phyloP scores from a whole-genome alignment of 2,329 filamentous ascomycete genomes.

The Sclerotinia nivalis region DNA sequence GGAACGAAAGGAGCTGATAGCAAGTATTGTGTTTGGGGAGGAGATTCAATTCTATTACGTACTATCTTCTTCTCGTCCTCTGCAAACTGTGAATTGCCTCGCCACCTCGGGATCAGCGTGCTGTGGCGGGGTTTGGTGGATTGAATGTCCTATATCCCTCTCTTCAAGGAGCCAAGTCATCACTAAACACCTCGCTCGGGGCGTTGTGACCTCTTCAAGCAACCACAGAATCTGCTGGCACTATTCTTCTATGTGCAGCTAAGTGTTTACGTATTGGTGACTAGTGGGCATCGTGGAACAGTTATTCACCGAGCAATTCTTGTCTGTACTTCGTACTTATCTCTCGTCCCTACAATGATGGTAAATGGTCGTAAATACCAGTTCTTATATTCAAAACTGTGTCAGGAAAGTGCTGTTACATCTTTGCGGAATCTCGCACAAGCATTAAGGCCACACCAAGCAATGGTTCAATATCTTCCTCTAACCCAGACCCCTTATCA shows the following conservation, averaged over 20 bases:
- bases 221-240: not conserved
- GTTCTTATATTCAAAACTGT: too few relatives aligned
- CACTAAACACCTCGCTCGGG: not conserved
- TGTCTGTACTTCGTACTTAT: not conserved
- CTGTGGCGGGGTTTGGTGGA: too few relatives aligned
- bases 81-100: too few relatives aligned
- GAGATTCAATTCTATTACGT: not conserved
- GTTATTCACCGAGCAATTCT: not conserved
- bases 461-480: too few relatives aligned
- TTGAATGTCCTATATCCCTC: not conserved
- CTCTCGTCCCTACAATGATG: not conserved
- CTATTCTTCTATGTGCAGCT: not conserved
- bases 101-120: too few relatives aligned
- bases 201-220: not conserved
- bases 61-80: too few relatives aligned
- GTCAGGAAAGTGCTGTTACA: too few relatives aligned
- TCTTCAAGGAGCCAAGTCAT: not conserved
- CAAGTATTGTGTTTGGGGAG: not conserved
- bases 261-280: not conserved
- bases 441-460: too few relatives aligned
- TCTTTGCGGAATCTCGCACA: too few relatives aligned
- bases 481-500: too few relatives aligned
- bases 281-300: not conserved
- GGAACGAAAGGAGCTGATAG: not conserved
- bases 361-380: too few relatives aligned